Conservation (phyloP, 2,329 filamentous ascomycete genomes). For the Penicillium sp. region DNA sequence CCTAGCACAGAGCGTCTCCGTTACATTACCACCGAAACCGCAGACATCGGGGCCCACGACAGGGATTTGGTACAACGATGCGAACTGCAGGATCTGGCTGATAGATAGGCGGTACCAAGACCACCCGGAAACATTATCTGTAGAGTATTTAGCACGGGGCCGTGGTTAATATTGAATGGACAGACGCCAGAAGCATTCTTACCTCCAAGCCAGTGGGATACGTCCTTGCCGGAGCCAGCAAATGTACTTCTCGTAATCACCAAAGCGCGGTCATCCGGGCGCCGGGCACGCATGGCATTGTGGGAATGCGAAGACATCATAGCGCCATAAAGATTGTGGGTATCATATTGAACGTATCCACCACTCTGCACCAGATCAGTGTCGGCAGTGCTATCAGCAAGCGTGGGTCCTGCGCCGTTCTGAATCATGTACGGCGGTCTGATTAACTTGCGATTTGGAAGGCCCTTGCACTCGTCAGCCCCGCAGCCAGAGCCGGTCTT, state of each 20-base stretch:
- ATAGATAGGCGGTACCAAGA: conserved; percentile 57
- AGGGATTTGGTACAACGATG: conserved; percentile 64
- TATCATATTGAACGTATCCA: conserved; percentile 67
- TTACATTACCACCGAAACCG: conserved; percentile 68
- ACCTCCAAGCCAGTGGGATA: conserved; percentile 15
- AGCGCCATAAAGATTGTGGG: conserved; percentile 73
- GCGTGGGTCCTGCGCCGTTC: conserved; percentile 55
- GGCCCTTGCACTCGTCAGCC: conserved; percentile 22
- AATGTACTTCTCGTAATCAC: conserved; percentile 75
- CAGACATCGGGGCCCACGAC: conserved; percentile 72
- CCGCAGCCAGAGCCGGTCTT: conserved; percentile 48
- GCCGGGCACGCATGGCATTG: conserved; percentile 59
- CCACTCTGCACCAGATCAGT: conserved; percentile 64
- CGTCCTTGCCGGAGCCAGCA: conserved; percentile 58
- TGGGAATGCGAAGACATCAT: conserved; percentile 37
- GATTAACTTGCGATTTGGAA: conserved; percentile 63
- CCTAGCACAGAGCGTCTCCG: conserved; percentile 66
- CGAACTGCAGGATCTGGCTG: conserved; percentile 58
- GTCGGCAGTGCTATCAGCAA: conserved; percentile 59
- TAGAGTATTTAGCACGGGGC: not conserved
- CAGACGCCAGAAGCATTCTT: not conserved
- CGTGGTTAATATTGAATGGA: not conserved
- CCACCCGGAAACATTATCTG: conserved; percentile 14
- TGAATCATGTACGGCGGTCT: conserved; percentile 64
- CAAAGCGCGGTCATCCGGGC: conserved; percentile 63